Evolutionary conservation across 441 rosid genomes (phyloP).

Genomic region (Gossypium lobatum): DNA sequence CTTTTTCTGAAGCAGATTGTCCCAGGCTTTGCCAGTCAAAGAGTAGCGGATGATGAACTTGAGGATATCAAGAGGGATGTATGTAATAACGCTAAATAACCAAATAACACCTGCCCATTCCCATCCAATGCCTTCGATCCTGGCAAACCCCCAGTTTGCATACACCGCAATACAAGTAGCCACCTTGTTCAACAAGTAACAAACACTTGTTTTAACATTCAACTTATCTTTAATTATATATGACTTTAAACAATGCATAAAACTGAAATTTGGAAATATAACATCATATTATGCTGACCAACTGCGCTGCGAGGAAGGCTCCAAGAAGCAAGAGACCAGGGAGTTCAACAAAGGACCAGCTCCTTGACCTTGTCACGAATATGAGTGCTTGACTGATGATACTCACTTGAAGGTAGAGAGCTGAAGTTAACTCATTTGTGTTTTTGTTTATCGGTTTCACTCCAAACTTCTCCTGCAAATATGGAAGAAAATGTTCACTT

Average conservation of each 20-base stretch:
- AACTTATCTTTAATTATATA: background rate
- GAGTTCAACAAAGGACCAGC: constrained; percentile 77
- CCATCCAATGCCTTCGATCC: constrained; percentile 81
- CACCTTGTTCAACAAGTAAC: constrained; percentile 32
- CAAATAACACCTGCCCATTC: constrained; percentile 90
- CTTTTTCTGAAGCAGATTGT: constrained; percentile 52
- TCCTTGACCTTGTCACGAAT: constrained; percentile 80
- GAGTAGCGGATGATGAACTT: constrained; percentile 72
- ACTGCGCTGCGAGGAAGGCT: constrained; percentile 72
- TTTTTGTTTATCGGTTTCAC: constrained; percentile 39
- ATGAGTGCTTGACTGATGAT: constrained; percentile 94
- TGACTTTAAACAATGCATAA: background rate
- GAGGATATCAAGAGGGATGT: constrained; percentile 76
- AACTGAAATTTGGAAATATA: background rate
- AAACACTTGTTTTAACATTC: background rate
- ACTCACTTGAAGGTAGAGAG: constrained; percentile 92
- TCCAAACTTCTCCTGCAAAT: constrained; percentile 51
- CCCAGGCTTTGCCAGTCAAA: constrained; percentile 76
- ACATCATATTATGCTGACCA: constrained; percentile 38
- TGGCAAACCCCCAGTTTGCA: constrained; percentile 78
- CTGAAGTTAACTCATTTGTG: constrained; percentile 59
- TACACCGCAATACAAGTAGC: constrained; percentile 74
- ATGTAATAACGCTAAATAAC: constrained; percentile 62
- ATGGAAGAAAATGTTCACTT: background rate
- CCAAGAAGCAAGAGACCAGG: constrained; percentile 56